Base-by-base conservation (phyloP, 179 eudicot genomes). In the Camellia oleifera region DNA sequence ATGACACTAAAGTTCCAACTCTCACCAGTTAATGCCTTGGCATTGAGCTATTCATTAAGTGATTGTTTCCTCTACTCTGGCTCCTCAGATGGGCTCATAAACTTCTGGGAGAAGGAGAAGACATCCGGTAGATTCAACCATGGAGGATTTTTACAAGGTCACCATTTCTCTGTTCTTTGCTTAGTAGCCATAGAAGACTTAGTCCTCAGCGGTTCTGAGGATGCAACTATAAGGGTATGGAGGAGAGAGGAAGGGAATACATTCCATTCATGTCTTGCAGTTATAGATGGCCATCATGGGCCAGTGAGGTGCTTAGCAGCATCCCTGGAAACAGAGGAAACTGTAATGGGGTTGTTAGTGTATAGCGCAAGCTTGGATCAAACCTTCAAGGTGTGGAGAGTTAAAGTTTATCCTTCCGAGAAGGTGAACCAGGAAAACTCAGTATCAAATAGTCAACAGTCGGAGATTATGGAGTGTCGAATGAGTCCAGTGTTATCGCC, bases 21-120 rank as follows among this genome's bases (percentile, higher is more conserved):
- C 0, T 88, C 88, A n/a, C 92, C 94, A 0, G 81, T 89, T n/a
- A 86, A 91, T 81, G 89, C 92, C n/a, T 72, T 91, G 79, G 91
- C 87, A 5, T 58, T 91, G 4, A 89, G 88, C 82, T 62, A 65
- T 5, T 80, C 88, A 0, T 23, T 45, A 4, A 68, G 12, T 52
- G 70, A 77, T 40, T 83, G 83, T 45, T 81, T 83, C 65, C 82
- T 91, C 63, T 91, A 91, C 83, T 84, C 95, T 0, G 95, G 93
- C 5, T 88, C 89, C 4, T 90, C 91, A 0, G 91, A 91, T 45
- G 95, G 95, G 15, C 83, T 82, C 4, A 87, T 86, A 8, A 91
- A 85, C 65, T 89, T 84, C 50, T 88, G 91, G 92, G 91, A 84
- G 70, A 86, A 85, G 81, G 89, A 84, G 67, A 81, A 74, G 20